A percentile compares a stretch with the other conserved stretches of the same genome.
phyloP scores from a whole-genome alignment of 257 asterid genomes.

The Solanum tarijense region DNA sequence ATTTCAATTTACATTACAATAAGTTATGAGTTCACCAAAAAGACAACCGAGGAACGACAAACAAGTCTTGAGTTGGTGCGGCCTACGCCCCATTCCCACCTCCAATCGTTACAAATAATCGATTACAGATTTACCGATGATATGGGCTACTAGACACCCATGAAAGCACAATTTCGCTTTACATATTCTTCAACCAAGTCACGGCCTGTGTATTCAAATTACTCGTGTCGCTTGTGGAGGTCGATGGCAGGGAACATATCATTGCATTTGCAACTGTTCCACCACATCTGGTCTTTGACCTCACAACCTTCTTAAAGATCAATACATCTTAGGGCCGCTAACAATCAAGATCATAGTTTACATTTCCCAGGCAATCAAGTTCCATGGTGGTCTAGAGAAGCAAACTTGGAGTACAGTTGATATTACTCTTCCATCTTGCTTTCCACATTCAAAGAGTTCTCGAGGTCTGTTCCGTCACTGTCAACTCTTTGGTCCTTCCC shows the following conservation, averaged over 20 bases:
- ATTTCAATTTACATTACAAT: neutral
- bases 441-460: neutral
- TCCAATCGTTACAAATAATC: neutral
- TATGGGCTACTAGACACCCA: neutral
- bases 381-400: neutral
- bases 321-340: neutral
- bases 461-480: neutral
- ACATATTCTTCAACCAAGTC: neutral
- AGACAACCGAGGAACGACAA: neutral
- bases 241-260: neutral
- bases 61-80: neutral
- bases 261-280: neutral
- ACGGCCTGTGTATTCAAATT: neutral
- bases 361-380: neutral
- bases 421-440: neutral
- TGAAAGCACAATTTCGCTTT: neutral
- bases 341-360: neutral
- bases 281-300: neutral
- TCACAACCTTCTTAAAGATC: neutral
- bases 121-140: neutral
- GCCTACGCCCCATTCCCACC: neutral
- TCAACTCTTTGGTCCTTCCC: neutral
- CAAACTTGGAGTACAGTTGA: neutral
- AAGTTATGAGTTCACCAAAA: neutral
- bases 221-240: neutral